These are phyloP conservation scores for Yamadazyma dendronema DNA, from an alignment of 1,139 yeast species.

Conservation along the genomic window DNA sequence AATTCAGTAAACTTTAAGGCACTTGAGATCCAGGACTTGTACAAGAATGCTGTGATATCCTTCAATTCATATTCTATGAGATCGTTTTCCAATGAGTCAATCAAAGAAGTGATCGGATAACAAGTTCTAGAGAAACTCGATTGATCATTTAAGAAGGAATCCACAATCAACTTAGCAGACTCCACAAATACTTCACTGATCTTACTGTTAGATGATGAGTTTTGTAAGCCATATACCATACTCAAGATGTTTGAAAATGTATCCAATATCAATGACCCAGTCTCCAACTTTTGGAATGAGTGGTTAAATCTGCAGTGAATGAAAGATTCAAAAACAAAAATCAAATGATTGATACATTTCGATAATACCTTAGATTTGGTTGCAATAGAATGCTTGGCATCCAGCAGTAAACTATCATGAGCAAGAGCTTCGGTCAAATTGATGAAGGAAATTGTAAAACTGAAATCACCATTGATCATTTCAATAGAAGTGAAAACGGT, in stretches of 20 bases:
- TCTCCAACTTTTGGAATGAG: conserved; percentile 56
- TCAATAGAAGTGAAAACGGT: conserved; percentile 72
- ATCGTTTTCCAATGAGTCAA: conserved; percentile 46
- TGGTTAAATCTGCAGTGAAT: conserved; percentile 64
- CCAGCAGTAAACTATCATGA: conserved; percentile 47
- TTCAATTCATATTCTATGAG: conserved; percentile 39
- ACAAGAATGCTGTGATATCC: conserved; percentile 44
- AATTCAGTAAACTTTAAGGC: conserved; percentile 42
- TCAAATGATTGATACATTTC: conserved; percentile 55
- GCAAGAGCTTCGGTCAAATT: conserved; percentile 55
- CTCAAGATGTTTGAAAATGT: conserved; percentile 56
- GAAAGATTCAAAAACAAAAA: conserved; percentile 73
- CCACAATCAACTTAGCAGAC: conserved; percentile 50
- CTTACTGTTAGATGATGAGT: conserved; percentile 33
- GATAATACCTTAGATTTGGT: conserved; percentile 49
- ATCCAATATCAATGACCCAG: conserved; percentile 58
- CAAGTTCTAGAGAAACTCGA: conserved; percentile 53
- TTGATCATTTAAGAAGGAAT: conserved; percentile 55
- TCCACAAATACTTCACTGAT: conserved; percentile 50
- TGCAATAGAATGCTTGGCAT: conserved; percentile 22
- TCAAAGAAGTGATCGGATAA: conserved; percentile 51
- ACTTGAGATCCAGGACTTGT: conserved; percentile 41
- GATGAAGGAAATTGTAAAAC: conserved; percentile 59
- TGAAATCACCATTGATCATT: conserved; percentile 64
- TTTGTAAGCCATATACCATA: conserved; percentile 59